Evolutionary conservation across 2,329 filamentous ascomycete species (phyloP), one percentile per base, ranked within the genome.

Genomic region (Bisporella sp.): DNA sequence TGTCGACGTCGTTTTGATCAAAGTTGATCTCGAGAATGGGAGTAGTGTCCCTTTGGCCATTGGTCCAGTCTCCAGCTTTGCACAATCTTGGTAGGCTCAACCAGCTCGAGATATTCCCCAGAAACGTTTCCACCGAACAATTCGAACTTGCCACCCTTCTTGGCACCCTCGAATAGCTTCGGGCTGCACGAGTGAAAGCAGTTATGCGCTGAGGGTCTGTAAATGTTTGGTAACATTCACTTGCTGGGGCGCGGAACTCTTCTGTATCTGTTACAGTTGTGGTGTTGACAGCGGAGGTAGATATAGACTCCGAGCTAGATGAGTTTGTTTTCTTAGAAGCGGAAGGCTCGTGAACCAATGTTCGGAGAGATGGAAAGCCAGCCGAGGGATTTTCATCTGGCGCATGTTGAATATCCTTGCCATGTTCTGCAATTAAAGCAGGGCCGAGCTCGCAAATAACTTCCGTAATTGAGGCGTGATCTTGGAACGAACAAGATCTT

Each of bases 51-150:
- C 44, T 80, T 79, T 0, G 93, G 91, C 93, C 93, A 99, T 73
- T 96, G 90, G 59, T 85, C 84, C 62, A 99, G 72, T 59, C 93
- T 82, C 93, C 93, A 99, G 71, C 87, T 95, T 77, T 99, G 93
- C 52, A 95, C 86, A 54, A 99, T 87, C 71, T 86, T 87, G 62
- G 81, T 93, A 41, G 88, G 87, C 63, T 85, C 74, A 49, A 87
- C 77, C 31, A 99, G 82, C 69, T 89, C 86, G 37, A 87, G 75
- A 66, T 85, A 99, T 71, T 93, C 86, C 62, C 93, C 93, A 6
- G 79, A 81, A 13, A 99, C 92, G 66, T 97, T 99, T 54, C 93
- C 93, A 56, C 90, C 92, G 62, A 99, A 99, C 54, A 99, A 80
- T 71, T 95, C 89, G 65, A 96, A 99, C 68, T 89, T 91, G 58